Evolutionary conservation across 768 basidiomycete species (phyloP).

Genomic region (Rhodocollybia butyracea): DNA sequence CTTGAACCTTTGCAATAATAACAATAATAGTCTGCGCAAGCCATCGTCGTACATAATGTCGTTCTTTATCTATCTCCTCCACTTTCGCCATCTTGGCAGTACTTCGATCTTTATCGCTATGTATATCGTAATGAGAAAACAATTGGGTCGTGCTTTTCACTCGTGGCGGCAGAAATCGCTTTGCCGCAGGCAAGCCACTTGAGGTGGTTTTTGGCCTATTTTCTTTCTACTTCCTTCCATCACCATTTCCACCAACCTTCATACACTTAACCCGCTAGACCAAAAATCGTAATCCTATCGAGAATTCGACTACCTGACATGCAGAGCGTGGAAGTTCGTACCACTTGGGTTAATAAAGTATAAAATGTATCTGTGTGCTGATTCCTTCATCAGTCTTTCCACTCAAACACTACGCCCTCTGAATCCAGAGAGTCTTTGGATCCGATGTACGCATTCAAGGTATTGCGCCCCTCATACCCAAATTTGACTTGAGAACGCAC

Average conservation of each 20-base stretch:
- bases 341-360: neutral
- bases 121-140: neutral
- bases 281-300: too few species aligned
- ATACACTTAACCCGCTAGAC: too few species aligned
- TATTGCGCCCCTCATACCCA: too few species aligned
- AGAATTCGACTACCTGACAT: neutral
- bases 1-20: too few species aligned
- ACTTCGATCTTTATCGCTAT: neutral
- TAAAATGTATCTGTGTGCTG: neutral
- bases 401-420: neutral
- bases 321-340: neutral
- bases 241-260: neutral
- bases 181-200: neutral
- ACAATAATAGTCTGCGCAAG: too few species aligned
- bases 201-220: slow-evolving; percentile 8
- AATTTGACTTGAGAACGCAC: neutral
- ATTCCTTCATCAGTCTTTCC: neutral
- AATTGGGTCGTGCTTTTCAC: neutral
- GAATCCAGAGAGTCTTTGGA: neutral
- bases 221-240: slow-evolving; percentile 14
- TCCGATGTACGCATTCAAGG: too few species aligned
- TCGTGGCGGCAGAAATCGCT: neutral
- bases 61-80: neutral
- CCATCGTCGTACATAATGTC: neutral
- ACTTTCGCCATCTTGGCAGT: neutral